Base-by-base conservation (phyloP, 116 monocot species). In the Posidonia oceanica region DNA sequence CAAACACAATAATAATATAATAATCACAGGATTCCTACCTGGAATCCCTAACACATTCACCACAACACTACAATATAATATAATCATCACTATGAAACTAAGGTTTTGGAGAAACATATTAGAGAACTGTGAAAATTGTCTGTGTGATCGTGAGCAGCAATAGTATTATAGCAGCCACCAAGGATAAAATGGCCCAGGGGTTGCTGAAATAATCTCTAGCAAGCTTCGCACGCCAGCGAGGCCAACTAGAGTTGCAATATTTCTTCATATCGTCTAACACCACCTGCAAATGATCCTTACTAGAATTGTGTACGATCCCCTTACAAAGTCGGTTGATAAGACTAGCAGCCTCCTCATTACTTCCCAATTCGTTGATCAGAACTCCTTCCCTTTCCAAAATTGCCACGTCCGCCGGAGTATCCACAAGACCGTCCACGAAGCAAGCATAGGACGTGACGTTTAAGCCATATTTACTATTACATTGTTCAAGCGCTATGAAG, bases 321-420 rank as follows among this genome's bases (percentile, higher is more conserved):
- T 65, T 36, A 11, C 64, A 11, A 13, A 68, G 67, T 11, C 44
- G 13, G 48, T 68, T 68, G 48, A 68, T 23, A 22, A 68, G 44
- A 8, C 4, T 17, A 8, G 67, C 67, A 13, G 21, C 51, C 67
- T 68, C 67, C 51, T 68, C 51, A 14, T 17, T 15, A 22, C 67
- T 68, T 3, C 67, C 67, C 48, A 68, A 23, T n/a, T 20, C 22
- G 4, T 68, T 68, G 14, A n/a, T 41, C 12, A 68, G 18, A 7
- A 68, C 16, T 15, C 67, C 67, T 4, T 52, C 16, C 44, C 67
- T n/a, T 15, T 52, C 22, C 51, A 68, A 17, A 18, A 68, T 5
- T 17, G 1, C 48, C 8, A 52, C 67, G 18, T 68, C 67, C 18
- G 6, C 18, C 7, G 40, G 48, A 7, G 67, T 68, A 41, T 68